These are phyloP conservation scores for Comarum palustre DNA, from an alignment of 306 rosid species.

Conservation along the genomic window DNA sequence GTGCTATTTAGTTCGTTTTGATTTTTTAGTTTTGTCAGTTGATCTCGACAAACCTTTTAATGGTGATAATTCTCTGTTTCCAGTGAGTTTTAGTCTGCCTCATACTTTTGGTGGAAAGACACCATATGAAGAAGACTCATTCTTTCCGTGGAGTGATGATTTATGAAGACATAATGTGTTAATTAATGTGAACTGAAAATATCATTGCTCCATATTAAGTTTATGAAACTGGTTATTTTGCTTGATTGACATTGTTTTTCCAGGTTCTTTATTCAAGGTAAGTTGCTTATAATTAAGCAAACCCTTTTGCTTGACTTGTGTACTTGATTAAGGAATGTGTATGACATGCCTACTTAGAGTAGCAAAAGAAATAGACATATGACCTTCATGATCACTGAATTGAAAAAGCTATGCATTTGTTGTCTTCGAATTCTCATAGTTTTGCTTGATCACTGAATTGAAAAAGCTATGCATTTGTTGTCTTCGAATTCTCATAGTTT, in stretches of 20 bases:
- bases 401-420: too few species aligned
- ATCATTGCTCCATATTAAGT: background rate
- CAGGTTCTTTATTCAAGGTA: too few species aligned
- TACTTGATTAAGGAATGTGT: constrained; percentile 41
- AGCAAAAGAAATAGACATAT: constrained; percentile 20
- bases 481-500: too few species aligned
- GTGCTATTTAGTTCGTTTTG: too few species aligned
- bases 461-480: too few species aligned
- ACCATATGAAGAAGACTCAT: background rate
- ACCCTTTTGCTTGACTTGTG: constrained; percentile 39
- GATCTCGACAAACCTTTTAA: constrained; percentile 46
- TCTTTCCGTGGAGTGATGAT: background rate
- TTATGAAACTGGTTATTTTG: background rate
- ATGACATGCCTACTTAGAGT: constrained; percentile 45
- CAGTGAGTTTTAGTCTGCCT: background rate
- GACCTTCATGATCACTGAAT: too few species aligned
- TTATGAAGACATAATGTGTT: background rate
- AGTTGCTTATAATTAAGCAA: too few species aligned
- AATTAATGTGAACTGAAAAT: background rate
- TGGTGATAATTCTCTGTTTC: background rate
- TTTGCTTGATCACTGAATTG: too few species aligned
- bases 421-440: too few species aligned
- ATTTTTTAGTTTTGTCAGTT: too few species aligned
- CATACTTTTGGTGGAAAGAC: background rate
- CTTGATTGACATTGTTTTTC: background rate